Conservation (phyloP, 768 basidiomycete species). For the Trametes elegans region DNA sequence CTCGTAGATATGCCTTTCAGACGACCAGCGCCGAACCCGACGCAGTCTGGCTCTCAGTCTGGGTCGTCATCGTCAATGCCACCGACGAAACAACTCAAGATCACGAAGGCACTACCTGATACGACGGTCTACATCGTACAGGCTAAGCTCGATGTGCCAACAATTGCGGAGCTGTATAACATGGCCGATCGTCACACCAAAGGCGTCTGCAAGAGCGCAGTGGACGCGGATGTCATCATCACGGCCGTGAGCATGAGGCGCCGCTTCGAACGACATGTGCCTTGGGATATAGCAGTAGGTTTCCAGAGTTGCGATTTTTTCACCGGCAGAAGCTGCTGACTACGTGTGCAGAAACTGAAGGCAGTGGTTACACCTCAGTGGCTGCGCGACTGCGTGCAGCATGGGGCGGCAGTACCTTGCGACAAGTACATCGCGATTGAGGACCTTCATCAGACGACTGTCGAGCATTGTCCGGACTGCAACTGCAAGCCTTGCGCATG, state of each 20-base stretch:
- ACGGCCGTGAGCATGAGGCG: conserved; percentile 65
- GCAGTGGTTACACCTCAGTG: conserved; percentile 70
- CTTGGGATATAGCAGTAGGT: conserved; percentile 64
- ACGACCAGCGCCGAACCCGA: conserved; percentile 18
- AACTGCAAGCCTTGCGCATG: conserved; percentile 26
- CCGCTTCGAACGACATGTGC: conserved; percentile 67
- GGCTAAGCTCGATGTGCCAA: conserved; percentile 27
- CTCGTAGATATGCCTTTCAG: conserved; percentile 25
- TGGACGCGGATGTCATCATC: conserved; percentile 62
- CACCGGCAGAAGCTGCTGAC: not conserved
- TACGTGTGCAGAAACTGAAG: conserved; percentile 50
- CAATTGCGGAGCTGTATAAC: conserved; percentile 28
- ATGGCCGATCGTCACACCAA: conserved; percentile 30
- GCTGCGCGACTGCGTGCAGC: conserved; percentile 57
- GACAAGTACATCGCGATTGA: conserved; percentile 55
- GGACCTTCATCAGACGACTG: conserved; percentile 47
- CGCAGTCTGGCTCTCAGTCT: conserved; percentile 9
- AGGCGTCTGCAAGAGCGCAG: conserved; percentile 37
- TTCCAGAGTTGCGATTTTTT: not conserved
- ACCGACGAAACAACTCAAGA: conserved; percentile 18
- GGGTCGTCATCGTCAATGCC: conserved; percentile 8
- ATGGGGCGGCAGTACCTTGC: conserved; percentile 46
- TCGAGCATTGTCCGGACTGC: conserved; percentile 42
- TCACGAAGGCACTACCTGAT: conserved; percentile 12
- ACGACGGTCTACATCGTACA: conserved; percentile 28